Evolutionary conservation across 192 early-diverging fungal genomes (phyloP), one percentile per base, ranked within the genome.

Genomic region (Coemansia sp.): DNA sequence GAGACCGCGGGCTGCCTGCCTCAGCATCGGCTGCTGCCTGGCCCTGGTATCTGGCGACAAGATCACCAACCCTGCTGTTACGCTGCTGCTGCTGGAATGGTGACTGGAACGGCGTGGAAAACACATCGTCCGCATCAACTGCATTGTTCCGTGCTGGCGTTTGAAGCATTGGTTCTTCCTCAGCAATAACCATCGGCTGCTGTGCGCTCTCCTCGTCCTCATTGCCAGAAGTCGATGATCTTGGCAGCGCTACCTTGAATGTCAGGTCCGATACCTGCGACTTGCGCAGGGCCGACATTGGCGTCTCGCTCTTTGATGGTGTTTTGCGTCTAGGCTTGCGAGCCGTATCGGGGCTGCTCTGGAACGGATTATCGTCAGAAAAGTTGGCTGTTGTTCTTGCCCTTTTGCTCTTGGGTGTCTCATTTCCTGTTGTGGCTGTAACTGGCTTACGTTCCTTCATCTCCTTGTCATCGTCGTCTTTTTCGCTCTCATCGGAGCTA

Each of bases 281-380:
- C 57, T 79, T 72, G 76, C 76, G 76, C 56, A 79, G 52, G 19
- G 70, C 70, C 8, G 60, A 58, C 76, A 79, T 57, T 2, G 76
- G 76, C 41, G 76, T 79, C 27, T 57, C 55, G 20, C 37, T 34
- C 2, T 14, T 20, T 0, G 62, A 57, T 27, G 59, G 34, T 10
- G 36, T 29, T 57, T 68, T 74, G 57, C 72, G 71, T 17, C 64
- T 64, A 31, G 72, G 56, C 57, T 74, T 80, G 47, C 72, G 67
- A 0, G 72, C 41, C 0, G 64, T 61, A 20, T 67, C 71, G n/a
- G 71, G 77, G 50, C 72, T 74, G 67, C 77, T 71, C 56, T 81
- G 78, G 59, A 81, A 81, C 58, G 78, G 78, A 22, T 81, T 81
- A 15, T 81, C 72, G 60, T 75, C 69, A 0, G 78, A 81, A 28